Percentiles rank a stretch among this genome's conserved stretches.
phyloP scores from a whole-genome alignment of 129 eudicot species.

The Helianthus annuus region HanXRQr2.0-SUNRISE NC_035445.2:147644997-147645496 shows the following conservation, averaged over 20 bases:
- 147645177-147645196: conserved; percentile 9
- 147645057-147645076: conserved; percentile 18
- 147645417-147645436: no score
- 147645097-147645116: conserved; percentile 14
- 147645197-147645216: background rate
- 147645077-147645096: conserved; percentile 7
- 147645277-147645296: background rate
- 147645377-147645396: no score
- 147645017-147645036: background rate
- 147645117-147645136: background rate
- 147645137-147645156: conserved; percentile 5
- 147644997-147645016: background rate
- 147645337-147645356: no score
- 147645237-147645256: background rate
- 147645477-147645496: no score
- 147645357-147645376: no score
- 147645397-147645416: no score
- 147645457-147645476: no score
- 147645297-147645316: background rate
- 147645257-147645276: background rate
- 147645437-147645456: no score
- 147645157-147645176: conserved; percentile 15
- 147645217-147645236: background rate
- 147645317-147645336: background rate
- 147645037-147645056: conserved; percentile 13